A percentile compares a stretch with the other conserved stretches of the same genome.
Evolutionary conservation across 805 yeast genomes (phyloP).

Genomic region (Kuraishia piskuri): DNA sequence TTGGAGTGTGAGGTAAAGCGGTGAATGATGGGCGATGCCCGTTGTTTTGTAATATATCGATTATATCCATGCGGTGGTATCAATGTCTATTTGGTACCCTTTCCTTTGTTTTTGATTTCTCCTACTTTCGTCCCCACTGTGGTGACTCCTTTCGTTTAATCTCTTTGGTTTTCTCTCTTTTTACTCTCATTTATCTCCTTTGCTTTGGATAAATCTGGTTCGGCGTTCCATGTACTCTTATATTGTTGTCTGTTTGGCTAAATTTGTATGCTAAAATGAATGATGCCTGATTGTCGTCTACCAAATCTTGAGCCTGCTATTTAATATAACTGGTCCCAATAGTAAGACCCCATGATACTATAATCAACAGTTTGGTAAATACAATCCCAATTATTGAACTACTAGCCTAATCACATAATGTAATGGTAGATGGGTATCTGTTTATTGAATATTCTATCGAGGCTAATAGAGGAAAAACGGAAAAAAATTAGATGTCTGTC

Average conservation of each 20-base stretch:
- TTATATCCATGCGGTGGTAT: constrained; percentile 3
- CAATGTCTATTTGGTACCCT: background rate
- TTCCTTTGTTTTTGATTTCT: background rate
- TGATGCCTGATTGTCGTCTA: no score
- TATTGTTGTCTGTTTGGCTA: background rate
- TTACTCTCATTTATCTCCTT: background rate
- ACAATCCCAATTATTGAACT: no score
- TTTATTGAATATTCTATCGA: background rate
- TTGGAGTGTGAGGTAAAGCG: constrained; percentile 13
- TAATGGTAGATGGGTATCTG: no score
- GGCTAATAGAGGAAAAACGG: background rate
- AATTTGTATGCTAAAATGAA: background rate
- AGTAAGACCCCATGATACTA: no score
- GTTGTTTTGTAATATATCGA: constrained; percentile 1
- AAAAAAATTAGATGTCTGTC: background rate
- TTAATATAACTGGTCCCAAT: no score
- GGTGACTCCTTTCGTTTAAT: background rate
- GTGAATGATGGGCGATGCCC: background rate
- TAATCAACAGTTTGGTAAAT: no score
- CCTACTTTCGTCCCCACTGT: constrained; percentile 4
- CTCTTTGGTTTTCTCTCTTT: constrained; percentile 1
- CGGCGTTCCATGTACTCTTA: background rate
- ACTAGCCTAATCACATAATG: no score
- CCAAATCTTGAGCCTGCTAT: no score
- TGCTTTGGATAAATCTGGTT: background rate